A percentile compares a stretch with the other conserved stretches of the same genome.
Conservation (phyloP, 441 rosid species). For the Biscutella auriculata region DNA sequence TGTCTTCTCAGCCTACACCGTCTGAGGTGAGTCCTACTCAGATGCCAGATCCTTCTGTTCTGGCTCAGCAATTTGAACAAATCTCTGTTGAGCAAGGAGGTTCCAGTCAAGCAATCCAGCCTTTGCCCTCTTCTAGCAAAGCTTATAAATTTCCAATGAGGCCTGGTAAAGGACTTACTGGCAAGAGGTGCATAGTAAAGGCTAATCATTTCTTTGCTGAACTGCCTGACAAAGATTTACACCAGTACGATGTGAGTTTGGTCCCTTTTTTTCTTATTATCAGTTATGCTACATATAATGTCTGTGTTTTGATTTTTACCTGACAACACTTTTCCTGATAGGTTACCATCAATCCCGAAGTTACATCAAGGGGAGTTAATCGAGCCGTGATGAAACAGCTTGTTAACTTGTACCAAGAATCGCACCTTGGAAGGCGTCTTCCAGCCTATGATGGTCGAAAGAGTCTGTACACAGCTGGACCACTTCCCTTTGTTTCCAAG, state of each 20-base stretch:
- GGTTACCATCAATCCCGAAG: slow-evolving; percentile 85
- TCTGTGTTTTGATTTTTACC: background rate
- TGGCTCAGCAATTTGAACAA: slow-evolving; percentile 39
- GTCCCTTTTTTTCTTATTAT: background rate
- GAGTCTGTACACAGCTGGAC: slow-evolving; percentile 88
- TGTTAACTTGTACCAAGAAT: slow-evolving; percentile 41
- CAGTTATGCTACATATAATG: background rate
- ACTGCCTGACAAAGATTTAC: slow-evolving; percentile 82
- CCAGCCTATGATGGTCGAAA: slow-evolving; percentile 94
- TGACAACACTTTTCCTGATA: slow-evolving; percentile 13
- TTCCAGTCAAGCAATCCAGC: slow-evolving; percentile 46
- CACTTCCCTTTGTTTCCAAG: slow-evolving; percentile 66
- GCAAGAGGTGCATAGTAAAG: slow-evolving; percentile 62
- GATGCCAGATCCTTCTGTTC: slow-evolving; percentile 29
- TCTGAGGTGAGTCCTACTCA: slow-evolving; percentile 46
- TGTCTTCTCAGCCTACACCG: slow-evolving; percentile 39
- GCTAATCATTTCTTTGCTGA: slow-evolving; percentile 95
- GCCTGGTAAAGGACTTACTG: slow-evolving; percentile 67
- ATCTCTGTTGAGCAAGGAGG: slow-evolving; percentile 43
- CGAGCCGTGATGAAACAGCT: slow-evolving; percentile 80
- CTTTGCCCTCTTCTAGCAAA: slow-evolving; percentile 58
- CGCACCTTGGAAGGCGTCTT: slow-evolving; percentile 78
- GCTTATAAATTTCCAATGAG: slow-evolving; percentile 72
- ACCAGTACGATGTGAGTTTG: slow-evolving; percentile 85
- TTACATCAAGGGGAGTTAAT: slow-evolving; percentile 70